Evolutionary conservation across 228 moss, liverwort and hornwort species (phyloP).

Genomic region (Sphagnum magellanicum): DNA sequence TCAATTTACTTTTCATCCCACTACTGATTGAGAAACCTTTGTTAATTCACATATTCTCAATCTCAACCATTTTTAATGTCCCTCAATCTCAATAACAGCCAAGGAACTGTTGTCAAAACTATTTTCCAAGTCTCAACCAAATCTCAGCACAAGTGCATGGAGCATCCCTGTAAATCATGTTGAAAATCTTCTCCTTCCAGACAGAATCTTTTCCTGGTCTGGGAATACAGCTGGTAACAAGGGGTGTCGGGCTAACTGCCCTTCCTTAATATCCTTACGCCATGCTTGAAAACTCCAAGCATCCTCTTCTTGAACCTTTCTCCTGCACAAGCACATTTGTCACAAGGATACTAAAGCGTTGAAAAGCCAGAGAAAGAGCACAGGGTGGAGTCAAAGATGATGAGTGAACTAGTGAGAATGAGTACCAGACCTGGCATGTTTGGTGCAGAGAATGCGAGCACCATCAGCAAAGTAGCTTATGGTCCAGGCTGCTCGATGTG

Average conservation of each 20-base stretch:
- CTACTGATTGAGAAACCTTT: too few relatives aligned
- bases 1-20: too few relatives aligned
- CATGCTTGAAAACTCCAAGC: slow-evolving; percentile 44
- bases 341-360: background rate
- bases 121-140: too few relatives aligned
- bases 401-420: background rate
- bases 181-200: background rate
- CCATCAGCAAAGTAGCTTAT: slow-evolving; percentile 59
- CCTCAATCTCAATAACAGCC: too few relatives aligned
- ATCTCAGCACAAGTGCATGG: too few relatives aligned
- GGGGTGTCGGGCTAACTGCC: slow-evolving; percentile 38
- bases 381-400: background rate
- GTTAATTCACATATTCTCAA: too few relatives aligned
- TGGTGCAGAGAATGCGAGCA: slow-evolving; percentile 31
- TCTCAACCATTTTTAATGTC: too few relatives aligned
- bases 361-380: background rate
- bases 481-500: slow-evolving; percentile 50
- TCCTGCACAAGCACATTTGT: slow-evolving; percentile 5
- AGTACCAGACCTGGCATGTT: slow-evolving; percentile 23
- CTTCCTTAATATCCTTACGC: slow-evolving; percentile 49
- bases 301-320: slow-evolving; percentile 57
- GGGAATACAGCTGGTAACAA: slow-evolving; percentile 42
- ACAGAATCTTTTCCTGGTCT: background rate
- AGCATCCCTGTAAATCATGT: too few relatives aligned
- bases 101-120: too few relatives aligned